Base-by-base conservation (phyloP, 1,139 yeast species). In the Kodamaea plutei region DNA sequence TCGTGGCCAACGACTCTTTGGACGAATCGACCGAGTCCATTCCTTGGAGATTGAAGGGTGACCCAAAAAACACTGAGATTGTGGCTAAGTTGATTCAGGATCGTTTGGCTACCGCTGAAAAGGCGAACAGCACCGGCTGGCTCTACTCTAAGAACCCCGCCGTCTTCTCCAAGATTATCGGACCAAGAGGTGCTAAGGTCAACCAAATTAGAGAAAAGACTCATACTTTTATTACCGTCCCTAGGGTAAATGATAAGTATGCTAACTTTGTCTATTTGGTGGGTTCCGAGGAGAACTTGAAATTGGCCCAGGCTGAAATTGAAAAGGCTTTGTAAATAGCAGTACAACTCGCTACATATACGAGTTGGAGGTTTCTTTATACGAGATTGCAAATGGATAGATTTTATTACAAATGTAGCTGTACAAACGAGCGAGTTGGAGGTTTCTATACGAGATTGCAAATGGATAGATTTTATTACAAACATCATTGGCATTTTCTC, bases 101-200 rank as follows among this genome's bases (percentile, higher is more conserved):
- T 19, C 56, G 66, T 34, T 57, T 67, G 43, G 56, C 46, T 17
- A 47, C 43, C 23, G 71, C 72, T 22, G 43, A 57, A 37, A 39
- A 43, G n/a, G 61, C 70, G 23, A 49, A 47, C 18, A 40, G 44
- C 21, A 46, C 49, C 20, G 73, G 62, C 12, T 68, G 73, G 73
- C 56, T 58, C 34, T 64, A 61, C 45, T 44, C 61, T 16, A 44
- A 48, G 24, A 52, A 60, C 37, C 59, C 70, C 14, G 44, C 61
- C 1, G 39, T 39, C n/a, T 65, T 67, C 43, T 72, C 83, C 36
- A 73, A 70, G 54, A 67, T 85, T 30, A 73, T 87, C 45, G 96
- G 96, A 5, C 79, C 87, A 14, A 80, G 76, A 45, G 96, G 96
- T 28, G 58, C 79, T 20, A 78, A 73, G 43, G 69, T 85, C 47